Evolutionary conservation across 768 basidiomycete genomes (phyloP).

Genomic region (Cytidiella melzeri): DNA sequence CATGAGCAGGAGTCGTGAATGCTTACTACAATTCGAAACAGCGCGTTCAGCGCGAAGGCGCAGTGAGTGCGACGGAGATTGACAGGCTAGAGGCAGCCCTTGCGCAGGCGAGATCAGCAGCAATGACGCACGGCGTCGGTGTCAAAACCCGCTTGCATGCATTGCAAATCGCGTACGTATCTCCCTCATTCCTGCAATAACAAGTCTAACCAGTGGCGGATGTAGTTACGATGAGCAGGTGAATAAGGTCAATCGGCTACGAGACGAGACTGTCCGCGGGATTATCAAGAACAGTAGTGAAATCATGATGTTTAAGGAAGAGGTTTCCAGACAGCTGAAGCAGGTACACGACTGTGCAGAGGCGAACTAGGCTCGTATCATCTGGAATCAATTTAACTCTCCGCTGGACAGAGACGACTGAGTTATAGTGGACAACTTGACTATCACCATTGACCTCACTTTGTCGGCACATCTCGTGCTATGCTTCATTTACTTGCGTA

Average conservation of each 20-base stretch:
- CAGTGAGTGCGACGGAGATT: constrained; percentile 60
- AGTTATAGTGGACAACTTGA: no score
- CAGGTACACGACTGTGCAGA: constrained; percentile 67
- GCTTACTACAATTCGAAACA: constrained; percentile 38
- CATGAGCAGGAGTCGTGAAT: background rate
- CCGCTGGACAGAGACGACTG: no score
- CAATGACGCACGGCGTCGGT: constrained; percentile 75
- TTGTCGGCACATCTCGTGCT: no score
- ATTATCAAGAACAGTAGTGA: constrained; percentile 84
- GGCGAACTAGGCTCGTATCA: constrained; percentile 31
- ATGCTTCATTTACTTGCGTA: constrained; percentile 2
- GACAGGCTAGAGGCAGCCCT: constrained; percentile 64
- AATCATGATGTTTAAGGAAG: constrained; percentile 75
- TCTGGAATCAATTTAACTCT: no score
- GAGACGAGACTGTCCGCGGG: constrained; percentile 74
- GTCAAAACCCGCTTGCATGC: constrained; percentile 74
- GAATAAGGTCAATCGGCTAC: constrained; percentile 66
- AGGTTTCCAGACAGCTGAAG: constrained; percentile 64
- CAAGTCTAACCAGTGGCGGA: background rate
- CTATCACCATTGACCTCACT: no score
- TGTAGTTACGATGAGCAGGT: constrained; percentile 72
- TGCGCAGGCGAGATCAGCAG: constrained; percentile 67
- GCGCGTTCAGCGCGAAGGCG: constrained; percentile 62
- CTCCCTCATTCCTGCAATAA: constrained; percentile 7
- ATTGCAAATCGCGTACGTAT: constrained; percentile 65